Conservation (phyloP, 2,329 filamentous ascomycete species). For the Colletotrichum musicola region DNA sequence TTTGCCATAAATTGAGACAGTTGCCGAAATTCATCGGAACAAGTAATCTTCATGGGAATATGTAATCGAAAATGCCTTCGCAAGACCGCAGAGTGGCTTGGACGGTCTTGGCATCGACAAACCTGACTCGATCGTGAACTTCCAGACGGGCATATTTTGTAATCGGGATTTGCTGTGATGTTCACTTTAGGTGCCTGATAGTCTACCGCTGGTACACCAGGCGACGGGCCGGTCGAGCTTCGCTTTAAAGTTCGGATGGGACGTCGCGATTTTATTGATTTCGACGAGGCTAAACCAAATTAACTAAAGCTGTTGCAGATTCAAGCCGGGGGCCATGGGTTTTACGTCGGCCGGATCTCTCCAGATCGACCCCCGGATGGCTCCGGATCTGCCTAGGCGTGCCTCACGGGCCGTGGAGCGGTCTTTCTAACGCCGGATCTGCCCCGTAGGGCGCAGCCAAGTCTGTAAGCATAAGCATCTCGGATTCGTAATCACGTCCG, state of each 20-base stretch:
- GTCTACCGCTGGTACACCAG: neutral
- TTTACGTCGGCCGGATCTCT: neutral
- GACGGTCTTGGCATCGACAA: no score
- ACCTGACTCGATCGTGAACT: no score
- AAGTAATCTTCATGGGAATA: no score
- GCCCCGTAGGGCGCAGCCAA: no score
- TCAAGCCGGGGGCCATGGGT: neutral
- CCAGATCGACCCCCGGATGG: neutral
- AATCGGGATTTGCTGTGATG: no score
- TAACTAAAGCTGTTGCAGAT: neutral
- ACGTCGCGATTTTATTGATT: slow-evolving; percentile 1
- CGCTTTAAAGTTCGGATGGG: neutral
- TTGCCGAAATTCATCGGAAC: no score
- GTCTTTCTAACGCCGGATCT: no score
- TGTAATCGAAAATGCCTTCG: no score
- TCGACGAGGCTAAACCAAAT: slow-evolving; percentile 10
- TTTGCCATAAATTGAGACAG: neutral
- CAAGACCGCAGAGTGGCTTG: no score
- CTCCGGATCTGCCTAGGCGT: slow-evolving; percentile 2
- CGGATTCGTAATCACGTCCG: no score
- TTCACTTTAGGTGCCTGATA: neutral
- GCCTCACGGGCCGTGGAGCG: slow-evolving; percentile 2
- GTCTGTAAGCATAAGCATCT: no score
- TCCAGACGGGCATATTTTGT: no score
- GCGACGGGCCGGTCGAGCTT: neutral